Evolutionary conservation across 345 rosid genomes (phyloP).

Genomic region (Moringa oleifera): DNA sequence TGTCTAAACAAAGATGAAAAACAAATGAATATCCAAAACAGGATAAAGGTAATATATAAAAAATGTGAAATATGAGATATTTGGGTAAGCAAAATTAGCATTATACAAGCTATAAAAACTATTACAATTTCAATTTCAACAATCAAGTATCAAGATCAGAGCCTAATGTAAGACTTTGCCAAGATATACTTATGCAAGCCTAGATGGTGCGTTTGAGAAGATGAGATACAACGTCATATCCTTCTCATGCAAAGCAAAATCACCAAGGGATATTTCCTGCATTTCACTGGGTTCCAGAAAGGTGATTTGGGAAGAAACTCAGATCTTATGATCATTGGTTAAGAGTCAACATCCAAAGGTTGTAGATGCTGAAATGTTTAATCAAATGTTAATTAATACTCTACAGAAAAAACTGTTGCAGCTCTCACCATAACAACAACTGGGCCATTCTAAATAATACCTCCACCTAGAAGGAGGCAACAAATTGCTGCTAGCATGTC

Average conservation of each 20-base stretch:
- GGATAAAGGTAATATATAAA: not conserved
- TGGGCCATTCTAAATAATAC: not conserved
- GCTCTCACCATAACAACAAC: not conserved
- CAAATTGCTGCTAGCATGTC: not conserved
- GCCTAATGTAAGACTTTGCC: no score
- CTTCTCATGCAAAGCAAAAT: not conserved
- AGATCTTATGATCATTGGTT: not conserved
- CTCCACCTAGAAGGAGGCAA: no score
- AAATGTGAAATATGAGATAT: not conserved
- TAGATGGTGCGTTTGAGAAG: no score
- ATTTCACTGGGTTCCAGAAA: not conserved
- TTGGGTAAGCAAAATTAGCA: not conserved
- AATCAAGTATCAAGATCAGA: no score
- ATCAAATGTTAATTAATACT: not conserved
- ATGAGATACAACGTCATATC: no score
- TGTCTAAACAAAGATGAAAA: conserved; percentile 32
- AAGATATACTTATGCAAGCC: no score
- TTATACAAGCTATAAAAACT: no score
- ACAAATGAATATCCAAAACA: conserved; percentile 3
- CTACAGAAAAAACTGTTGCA: not conserved
- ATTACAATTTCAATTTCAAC: no score
- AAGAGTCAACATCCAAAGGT: not conserved
- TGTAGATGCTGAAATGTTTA: not conserved
- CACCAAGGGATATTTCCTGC: not conserved
- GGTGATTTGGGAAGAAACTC: not conserved